Base-by-base conservation (phyloP, 176 grass and related monocot genomes). In the Puccinellia tenuiflora region DNA sequence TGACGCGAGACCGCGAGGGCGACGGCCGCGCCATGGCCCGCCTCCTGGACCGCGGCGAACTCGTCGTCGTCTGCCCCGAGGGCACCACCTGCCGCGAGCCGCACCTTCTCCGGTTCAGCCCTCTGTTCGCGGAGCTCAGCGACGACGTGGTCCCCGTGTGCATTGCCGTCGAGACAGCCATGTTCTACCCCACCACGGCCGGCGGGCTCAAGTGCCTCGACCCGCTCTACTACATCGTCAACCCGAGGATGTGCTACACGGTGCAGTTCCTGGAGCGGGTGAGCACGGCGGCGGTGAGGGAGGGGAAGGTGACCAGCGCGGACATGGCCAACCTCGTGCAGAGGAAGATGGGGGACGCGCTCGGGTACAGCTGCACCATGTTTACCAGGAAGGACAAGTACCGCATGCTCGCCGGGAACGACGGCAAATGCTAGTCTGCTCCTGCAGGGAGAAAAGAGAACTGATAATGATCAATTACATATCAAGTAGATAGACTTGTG, bases 311-410 rank as follows among this genome's bases (percentile, higher is more conserved):
- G 48, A 61, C 76, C 0, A 90, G 86, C 59, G 73, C 52, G 2
- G 87, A 92, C 12, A 20, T 90, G 52, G 94, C 91, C 4, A 97
- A 97, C 53, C 68, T 53, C 13, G 87, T 97, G 57, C 91, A 97
- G 87, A 70, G 20, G 16, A 42, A 79, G 80, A 92, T 97, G 46
- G 91, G 89, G 17, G 73, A 75, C 0, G 94, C 91, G 25, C 72
- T 97, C 1, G 91, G 94, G 0, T 97, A 88, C 9, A 62, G 73
- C 0, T 97, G 89, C 77, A 94, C 94, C 20, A 87, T 84, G 73
- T 78, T 97, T 26, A 94, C 94, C 10, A 88, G 94, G 80, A 97
- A 84, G 88, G 91, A 94, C 33, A 97, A 94, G 83, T 97, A 97
- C 76, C 81, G 88, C 70, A 90, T 94, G 85, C 90, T 97, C 7